These are phyloP conservation scores for Phoma sp. DNA, from an alignment of 2,329 filamentous ascomycete genomes.

Conservation along the genomic window DNA sequence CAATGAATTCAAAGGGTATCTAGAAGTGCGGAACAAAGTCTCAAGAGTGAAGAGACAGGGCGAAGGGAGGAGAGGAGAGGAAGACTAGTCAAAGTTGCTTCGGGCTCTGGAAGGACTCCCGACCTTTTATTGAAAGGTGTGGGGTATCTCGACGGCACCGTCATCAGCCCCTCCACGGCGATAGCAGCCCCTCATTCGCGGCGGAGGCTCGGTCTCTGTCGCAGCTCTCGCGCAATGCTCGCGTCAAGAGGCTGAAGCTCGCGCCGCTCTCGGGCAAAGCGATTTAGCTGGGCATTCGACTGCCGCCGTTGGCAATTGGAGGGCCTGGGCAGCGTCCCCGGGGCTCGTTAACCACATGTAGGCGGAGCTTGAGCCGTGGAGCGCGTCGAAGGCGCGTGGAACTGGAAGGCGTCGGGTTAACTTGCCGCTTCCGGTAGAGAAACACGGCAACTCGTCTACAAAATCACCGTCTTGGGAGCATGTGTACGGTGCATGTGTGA, in stretches of 20 bases:
- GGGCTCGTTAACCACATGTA: conserved; percentile 32
- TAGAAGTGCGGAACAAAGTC: conserved; percentile 12
- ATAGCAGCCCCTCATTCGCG: conserved; percentile 31
- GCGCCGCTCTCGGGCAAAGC: conserved; percentile 20
- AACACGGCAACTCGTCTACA: conserved; percentile 9
- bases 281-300: conserved; percentile 4
- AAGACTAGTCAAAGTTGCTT: conserved; percentile 17
- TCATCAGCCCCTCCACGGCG: conserved; percentile 38
- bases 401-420: conserved; percentile 22
- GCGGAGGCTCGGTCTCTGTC: conserved; percentile 25
- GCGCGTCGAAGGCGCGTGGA: conserved; percentile 14
- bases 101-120: conserved; percentile 29
- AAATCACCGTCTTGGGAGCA: conserved; percentile 2
- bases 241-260: conserved; percentile 37
- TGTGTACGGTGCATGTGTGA: neutral
- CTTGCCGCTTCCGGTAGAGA: conserved; percentile 28
- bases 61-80: conserved; percentile 17
- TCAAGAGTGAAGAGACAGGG: conserved; percentile 11
- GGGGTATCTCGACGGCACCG: conserved; percentile 27
- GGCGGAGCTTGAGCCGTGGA: conserved; percentile 15
- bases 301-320: conserved; percentile 21
- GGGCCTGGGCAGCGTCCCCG: conserved; percentile 4
- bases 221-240: conserved; percentile 31
- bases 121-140: conserved; percentile 32
- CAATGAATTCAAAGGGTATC: conserved; percentile 25